A percentile compares a stretch with the other conserved stretches of the same genome.
phyloP scores from a whole-genome alignment of 2,329 filamentous ascomycete genomes.

The Trichoderma arundinaceum region DNA sequence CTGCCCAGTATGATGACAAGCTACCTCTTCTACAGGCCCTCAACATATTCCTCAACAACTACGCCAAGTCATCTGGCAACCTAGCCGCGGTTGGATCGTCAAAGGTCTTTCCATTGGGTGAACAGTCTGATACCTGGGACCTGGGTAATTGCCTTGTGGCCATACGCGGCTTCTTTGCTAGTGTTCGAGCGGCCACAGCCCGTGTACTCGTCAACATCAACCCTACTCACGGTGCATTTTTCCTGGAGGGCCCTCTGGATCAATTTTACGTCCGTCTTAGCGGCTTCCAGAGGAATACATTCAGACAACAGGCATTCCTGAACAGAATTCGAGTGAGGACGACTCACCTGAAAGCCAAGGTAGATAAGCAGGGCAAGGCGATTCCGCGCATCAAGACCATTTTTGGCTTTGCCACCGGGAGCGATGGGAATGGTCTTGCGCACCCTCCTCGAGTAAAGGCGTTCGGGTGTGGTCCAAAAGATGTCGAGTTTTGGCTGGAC shows the following conservation, averaged over 20 bases:
- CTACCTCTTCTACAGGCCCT: constrained; percentile 36
- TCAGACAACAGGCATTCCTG: constrained; percentile 45
- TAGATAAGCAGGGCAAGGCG: constrained; percentile 41
- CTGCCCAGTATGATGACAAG: constrained; percentile 37
- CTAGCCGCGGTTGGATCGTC: constrained; percentile 41
- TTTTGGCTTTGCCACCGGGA: constrained; percentile 43
- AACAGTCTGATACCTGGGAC: constrained; percentile 27
- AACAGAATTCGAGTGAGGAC: constrained; percentile 46
- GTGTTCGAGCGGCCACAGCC: constrained; percentile 32
- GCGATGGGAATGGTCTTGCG: constrained; percentile 41
- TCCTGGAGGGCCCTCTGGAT: constrained; percentile 38
- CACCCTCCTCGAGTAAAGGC: constrained; percentile 39
- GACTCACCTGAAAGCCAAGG: constrained; percentile 46
- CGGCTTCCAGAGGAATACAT: constrained; percentile 17
- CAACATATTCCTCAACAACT: constrained; percentile 42
- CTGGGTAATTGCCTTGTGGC: constrained; percentile 41
- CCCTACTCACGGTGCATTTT: constrained; percentile 45
- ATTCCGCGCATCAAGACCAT: constrained; percentile 49
- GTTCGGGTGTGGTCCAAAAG: constrained; percentile 54
- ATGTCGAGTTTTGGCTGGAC: constrained; percentile 61
- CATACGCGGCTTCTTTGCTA: constrained; percentile 40
- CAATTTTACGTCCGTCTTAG: constrained; percentile 31
- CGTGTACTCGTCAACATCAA: constrained; percentile 40
- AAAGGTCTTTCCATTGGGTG: constrained; percentile 39
- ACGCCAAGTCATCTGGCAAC: constrained; percentile 38